phyloP scores from a whole-genome alignment of 257 asterid genomes.

The Salvia hispanica region DNA sequence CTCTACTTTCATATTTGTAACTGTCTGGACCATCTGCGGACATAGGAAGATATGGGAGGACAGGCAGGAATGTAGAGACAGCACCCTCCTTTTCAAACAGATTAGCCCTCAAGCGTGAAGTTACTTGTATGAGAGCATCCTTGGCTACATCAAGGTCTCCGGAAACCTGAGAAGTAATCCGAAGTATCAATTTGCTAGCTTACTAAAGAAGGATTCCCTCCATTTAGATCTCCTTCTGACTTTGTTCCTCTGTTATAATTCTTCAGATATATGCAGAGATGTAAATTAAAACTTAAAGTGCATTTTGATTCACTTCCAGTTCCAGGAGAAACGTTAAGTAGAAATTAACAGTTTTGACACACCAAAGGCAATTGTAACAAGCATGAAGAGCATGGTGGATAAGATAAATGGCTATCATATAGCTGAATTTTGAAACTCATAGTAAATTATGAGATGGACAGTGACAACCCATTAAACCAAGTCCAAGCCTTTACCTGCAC shows the following conservation, averaged over 20 bases:
- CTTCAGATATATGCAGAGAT: constrained; percentile 1
- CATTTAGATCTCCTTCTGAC: background rate
- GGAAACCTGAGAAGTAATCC: constrained; percentile 56
- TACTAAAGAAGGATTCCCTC: background rate
- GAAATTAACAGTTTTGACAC: background rate
- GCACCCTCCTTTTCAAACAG: constrained; percentile 90
- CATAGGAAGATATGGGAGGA: constrained; percentile 81
- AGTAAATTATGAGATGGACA: background rate
- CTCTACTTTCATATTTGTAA: constrained; percentile 68
- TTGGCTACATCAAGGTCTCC: constrained; percentile 86
- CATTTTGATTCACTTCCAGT: constrained; percentile 1
- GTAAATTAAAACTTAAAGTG: constrained; percentile 3
- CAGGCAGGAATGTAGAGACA: constrained; percentile 68
- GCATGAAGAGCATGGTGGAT: background rate
- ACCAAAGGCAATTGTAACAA: background rate
- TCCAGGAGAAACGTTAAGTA: constrained; percentile 2
- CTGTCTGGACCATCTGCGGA: constrained; percentile 63
- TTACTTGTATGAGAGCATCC: constrained; percentile 88
- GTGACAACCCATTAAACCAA: background rate
- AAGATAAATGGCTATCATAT: background rate
- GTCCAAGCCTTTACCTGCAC: constrained; percentile 65
- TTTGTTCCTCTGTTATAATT: background rate
- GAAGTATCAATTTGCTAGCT: background rate
- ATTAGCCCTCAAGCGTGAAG: constrained; percentile 90
- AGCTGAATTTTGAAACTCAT: constrained; percentile 5